These are phyloP conservation scores for Clonostachys rosea DNA, from an alignment of 2,329 filamentous ascomycete genomes.

Conservation along the genomic window DNA sequence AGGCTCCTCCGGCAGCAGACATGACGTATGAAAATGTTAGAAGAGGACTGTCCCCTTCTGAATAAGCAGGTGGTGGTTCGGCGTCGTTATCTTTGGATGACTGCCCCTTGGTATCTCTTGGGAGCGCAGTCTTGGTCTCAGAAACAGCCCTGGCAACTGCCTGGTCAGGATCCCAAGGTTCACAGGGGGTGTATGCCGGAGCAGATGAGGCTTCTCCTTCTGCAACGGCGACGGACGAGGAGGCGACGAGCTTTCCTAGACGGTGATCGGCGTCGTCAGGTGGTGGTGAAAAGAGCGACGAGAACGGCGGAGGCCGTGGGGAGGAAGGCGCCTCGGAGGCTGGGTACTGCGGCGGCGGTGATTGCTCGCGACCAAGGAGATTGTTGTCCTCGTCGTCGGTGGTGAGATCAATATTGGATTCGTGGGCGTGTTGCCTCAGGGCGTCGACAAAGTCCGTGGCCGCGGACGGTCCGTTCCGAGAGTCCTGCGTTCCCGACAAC, in stretches of 20 bases:
- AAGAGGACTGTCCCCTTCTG: conserved; percentile 89
- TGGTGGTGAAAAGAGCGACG: conserved; percentile 48
- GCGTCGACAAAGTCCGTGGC: conserved; percentile 20
- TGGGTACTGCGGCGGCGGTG: conserved; percentile 57
- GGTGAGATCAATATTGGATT: conserved; percentile 12
- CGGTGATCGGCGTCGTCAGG: conserved; percentile 7
- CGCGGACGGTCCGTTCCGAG: conserved; percentile 25
- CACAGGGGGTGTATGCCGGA: conserved; percentile 48
- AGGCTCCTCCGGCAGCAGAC: conserved; percentile 93
- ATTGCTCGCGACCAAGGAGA: conserved; percentile 26
- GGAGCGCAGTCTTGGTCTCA: conserved; percentile 81
- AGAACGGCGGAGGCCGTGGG: conserved; percentile 55
- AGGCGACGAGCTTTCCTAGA: conserved; percentile 1
- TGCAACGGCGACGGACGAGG: background rate
- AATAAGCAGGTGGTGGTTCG: conserved; percentile 94
- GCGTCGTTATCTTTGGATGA: conserved; percentile 73
- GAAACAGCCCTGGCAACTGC: conserved; percentile 43
- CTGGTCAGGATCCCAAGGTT: conserved; percentile 24
- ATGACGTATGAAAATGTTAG: conserved; percentile 93
- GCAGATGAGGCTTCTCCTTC: conserved; percentile 29
- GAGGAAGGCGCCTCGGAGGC: conserved; percentile 47
- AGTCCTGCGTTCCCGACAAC: conserved; percentile 27
- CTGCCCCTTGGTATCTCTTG: conserved; percentile 76
- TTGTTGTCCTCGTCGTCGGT: conserved; percentile 11
- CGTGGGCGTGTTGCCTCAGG: conserved; percentile 8